Percentiles rank a stretch among this genome's conserved stretches.
phyloP scores from a whole-genome alignment of 2,329 filamentous ascomycete genomes.

The Emergomyces orientalis region DNA sequence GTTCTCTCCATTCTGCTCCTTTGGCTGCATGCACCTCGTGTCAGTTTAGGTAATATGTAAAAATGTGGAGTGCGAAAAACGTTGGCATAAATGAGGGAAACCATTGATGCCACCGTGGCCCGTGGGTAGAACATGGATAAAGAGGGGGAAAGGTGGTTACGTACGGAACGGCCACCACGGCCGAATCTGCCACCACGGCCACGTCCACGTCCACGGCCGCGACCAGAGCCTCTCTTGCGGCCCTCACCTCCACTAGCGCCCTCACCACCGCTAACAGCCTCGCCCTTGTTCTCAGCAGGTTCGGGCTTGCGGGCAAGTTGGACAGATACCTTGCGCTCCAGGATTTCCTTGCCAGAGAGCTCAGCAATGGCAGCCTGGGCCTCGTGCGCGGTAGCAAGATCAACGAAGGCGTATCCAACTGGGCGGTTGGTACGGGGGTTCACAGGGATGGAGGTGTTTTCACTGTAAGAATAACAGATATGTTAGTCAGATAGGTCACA shows the following conservation, averaged over 20 bases:
- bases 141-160: constrained; percentile 20
- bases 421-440: constrained; percentile 98
- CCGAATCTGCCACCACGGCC: constrained; percentile 57
- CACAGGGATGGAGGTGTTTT: constrained; percentile 98
- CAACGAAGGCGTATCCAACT: constrained; percentile 97
- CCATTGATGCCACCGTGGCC: neutral
- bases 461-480: constrained; percentile 47
- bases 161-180: constrained; percentile 58
- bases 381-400: constrained; percentile 87
- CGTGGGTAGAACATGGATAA: neutral
- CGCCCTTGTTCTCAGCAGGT: constrained; percentile 65
- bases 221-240: constrained; percentile 48
- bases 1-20: constrained; percentile 23
- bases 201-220: constrained; percentile 51
- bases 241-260: constrained; percentile 58
- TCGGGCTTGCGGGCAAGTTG: constrained; percentile 98
- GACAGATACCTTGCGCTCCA: constrained; percentile 97
- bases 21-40: constrained; percentile 5
- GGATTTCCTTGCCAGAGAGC: constrained; percentile 93
- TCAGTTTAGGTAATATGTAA: constrained; percentile 7
- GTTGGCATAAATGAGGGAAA: neutral
- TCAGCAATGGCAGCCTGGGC: constrained; percentile 91
- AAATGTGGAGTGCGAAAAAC: neutral
- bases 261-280: constrained; percentile 64
- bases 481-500: neutral